phyloP scores from a whole-genome alignment of 257 asterid species.

The Cordia subcordata region DNA sequence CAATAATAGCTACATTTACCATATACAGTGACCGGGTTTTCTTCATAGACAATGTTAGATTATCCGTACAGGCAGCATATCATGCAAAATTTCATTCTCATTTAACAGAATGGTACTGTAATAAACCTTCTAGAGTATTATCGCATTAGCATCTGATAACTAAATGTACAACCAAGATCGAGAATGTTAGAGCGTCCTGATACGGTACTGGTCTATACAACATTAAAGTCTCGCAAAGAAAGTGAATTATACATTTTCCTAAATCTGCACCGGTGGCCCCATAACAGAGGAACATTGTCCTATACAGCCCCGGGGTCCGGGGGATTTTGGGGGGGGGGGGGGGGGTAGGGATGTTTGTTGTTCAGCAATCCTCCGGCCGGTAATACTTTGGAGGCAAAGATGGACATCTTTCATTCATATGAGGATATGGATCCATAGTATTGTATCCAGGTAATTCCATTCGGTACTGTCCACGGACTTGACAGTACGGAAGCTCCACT shows the following conservation, averaged over 20 bases:
- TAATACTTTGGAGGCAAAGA: constrained; percentile 64
- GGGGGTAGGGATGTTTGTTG: no score
- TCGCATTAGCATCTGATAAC: background rate
- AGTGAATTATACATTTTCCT: background rate
- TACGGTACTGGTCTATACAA: background rate
- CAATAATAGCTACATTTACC: background rate
- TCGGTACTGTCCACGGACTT: constrained; percentile 66
- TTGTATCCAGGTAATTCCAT: constrained; percentile 91
- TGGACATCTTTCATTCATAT: constrained; percentile 89
- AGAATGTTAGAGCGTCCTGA: background rate
- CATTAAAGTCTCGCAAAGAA: background rate
- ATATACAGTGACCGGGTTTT: background rate
- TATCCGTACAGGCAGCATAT: background rate
- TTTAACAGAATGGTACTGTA: no score
- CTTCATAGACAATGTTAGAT: background rate
- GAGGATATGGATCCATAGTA: constrained; percentile 61
- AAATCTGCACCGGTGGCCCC: constrained; percentile 18
- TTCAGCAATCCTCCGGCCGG: constrained; percentile 60
- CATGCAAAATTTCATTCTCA: background rate
- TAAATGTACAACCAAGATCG: background rate
- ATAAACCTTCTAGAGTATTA: background rate
- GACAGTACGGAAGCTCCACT: constrained; percentile 79
- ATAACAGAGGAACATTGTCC: background rate
- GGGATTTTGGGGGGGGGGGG: no score
- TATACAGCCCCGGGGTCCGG: no score